Base-by-base conservation (phyloP, 179 eudicot genomes). In the Beta corolliflora region DNA sequence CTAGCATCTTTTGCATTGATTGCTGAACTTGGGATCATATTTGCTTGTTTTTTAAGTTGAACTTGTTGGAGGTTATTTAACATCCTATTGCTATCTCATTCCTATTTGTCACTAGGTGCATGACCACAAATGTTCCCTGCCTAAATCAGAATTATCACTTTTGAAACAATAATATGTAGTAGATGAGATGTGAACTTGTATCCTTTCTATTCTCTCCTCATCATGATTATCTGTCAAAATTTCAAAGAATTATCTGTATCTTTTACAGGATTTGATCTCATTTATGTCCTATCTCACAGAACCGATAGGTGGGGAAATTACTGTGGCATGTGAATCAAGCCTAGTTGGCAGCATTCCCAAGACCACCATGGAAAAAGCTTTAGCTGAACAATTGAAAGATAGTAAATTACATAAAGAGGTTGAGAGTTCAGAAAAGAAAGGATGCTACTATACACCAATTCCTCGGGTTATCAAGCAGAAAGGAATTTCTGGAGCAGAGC, bases 301-400 rank as follows among this genome's bases (percentile, higher is more conserved):
- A 81, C 99, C 99, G 55, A 89, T 92, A 46, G 98, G 98, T 80
- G 92, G 96, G 46, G 97, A 95, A 81, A 94, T 95, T 70, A 85
- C 96, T 25, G 88, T 94, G 75, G 88, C 89, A 29, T 79, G 72
- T 86, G 99, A 95, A 87, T 81, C 93, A 74, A 90, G 83, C 25
- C 82, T 89, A 58, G 79, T 82, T 85, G 93, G 89, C 5, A 79
- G 73, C 73, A 71, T 86, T 80, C 89, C 92, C 54, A 85, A 85
- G 76, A 89, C 97, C 74, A 68, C 90, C 41, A 88, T 81, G 89
- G 99, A 95, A 85, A 87, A 82, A 88, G 91, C 91, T 73, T 85
- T 95, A 77, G 87, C 87, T 53, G 96, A 92, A 83, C 98, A 95
- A 83, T 82, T 94, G 69, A 89, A 80, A 73, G 84, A 77, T 69